These are phyloP conservation scores for Saccharomycopsis sp. DNA, from an alignment of 805 yeast species.

Conservation along the genomic window DNA sequence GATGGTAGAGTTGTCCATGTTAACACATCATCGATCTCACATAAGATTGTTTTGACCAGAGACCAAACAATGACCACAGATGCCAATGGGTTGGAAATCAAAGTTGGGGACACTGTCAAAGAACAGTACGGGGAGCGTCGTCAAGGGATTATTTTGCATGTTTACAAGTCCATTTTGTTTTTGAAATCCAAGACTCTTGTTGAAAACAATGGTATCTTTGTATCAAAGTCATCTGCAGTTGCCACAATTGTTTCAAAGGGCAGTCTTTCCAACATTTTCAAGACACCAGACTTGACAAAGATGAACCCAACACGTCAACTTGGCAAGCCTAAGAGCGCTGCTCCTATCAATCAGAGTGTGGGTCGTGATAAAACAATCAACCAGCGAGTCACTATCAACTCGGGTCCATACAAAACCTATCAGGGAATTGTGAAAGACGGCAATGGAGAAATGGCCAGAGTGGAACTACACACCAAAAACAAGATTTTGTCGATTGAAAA, in stretches of 20 bases:
- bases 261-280: conserved; percentile 45
- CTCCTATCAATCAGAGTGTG: conserved; percentile 50
- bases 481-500: conserved; percentile 82
- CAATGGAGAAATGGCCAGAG: conserved; percentile 83
- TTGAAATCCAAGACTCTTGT: conserved; percentile 67
- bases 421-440: conserved; percentile 91
- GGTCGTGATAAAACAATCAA: conserved; percentile 80
- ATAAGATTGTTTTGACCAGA: conserved; percentile 54
- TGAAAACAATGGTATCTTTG: conserved; percentile 90
- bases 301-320: conserved; percentile 74
- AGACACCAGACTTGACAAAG: conserved; percentile 55
- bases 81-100: conserved; percentile 71
- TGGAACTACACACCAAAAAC: conserved; percentile 87
- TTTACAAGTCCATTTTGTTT: conserved; percentile 72
- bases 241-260: conserved; percentile 81
- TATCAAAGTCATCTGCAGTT: conserved; percentile 63
- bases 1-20: conserved; percentile 69
- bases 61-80: conserved; percentile 85
- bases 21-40: conserved; percentile 73
- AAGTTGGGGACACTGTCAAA: conserved; percentile 87
- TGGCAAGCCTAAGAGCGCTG: conserved; percentile 29
- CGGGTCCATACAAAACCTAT: conserved; percentile 90
- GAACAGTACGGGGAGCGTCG: conserved; percentile 77
- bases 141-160: conserved; percentile 81
- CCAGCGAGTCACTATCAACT: conserved; percentile 77